These are phyloP conservation scores for Termitomyces sp. DNA, from an alignment of 768 basidiomycete species.

Conservation along the genomic window DNA sequence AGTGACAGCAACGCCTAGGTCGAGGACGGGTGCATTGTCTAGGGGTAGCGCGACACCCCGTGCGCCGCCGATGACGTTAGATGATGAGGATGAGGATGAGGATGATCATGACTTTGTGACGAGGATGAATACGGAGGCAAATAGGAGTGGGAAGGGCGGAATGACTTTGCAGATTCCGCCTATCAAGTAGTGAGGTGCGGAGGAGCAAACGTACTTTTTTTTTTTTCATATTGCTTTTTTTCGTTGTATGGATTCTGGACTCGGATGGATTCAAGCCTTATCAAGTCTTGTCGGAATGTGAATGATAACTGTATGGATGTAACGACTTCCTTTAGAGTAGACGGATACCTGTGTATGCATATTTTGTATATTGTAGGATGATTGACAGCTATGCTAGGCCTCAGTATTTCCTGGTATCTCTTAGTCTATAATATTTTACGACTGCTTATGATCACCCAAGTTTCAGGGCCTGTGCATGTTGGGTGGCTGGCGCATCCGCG, in stretches of 20 bases:
- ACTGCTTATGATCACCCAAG: too few relatives aligned
- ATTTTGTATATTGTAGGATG: not conserved
- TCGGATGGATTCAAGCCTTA: not conserved
- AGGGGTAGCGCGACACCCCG: not conserved
- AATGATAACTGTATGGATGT: not conserved
- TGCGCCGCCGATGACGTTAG: not conserved
- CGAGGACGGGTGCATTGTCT: not conserved
- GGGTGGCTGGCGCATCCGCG: too few relatives aligned
- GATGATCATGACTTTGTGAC: constrained; percentile 4
- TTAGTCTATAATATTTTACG: too few relatives aligned
- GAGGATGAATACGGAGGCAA: constrained; percentile 5
- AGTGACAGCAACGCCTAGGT: not conserved
- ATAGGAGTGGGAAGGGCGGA: constrained; percentile 1
- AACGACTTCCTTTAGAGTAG: not conserved
- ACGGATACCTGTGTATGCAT: not conserved
- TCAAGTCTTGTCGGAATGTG: not conserved
- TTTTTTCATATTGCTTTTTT: not conserved
- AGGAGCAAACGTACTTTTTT: not conserved
- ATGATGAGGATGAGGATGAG: constrained; percentile 3
- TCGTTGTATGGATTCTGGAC: not conserved
- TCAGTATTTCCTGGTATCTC: too few relatives aligned
- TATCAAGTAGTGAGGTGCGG: not conserved
- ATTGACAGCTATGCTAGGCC: not conserved
- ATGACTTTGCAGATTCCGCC: not conserved
- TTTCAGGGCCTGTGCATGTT: too few relatives aligned